These are phyloP conservation scores for Dendrobium nobile DNA, from an alignment of 106 monocot species.

Conservation along the genomic window DNA sequence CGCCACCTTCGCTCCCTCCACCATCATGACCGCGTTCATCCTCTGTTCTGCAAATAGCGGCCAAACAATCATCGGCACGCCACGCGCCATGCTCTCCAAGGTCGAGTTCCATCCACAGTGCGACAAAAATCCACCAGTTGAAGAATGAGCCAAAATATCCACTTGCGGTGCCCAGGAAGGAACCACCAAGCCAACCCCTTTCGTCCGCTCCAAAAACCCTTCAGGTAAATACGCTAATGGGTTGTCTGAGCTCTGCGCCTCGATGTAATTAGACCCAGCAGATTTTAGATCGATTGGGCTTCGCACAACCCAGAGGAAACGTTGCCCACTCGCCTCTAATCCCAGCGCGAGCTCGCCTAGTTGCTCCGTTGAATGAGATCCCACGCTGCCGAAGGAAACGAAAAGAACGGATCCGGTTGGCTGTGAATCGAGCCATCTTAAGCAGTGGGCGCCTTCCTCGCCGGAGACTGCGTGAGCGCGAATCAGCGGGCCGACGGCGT, in stretches of 20 bases:
- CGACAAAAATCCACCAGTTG: slow-evolving; percentile 54
- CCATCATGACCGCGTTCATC: slow-evolving; percentile 63
- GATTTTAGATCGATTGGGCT: slow-evolving; percentile 12
- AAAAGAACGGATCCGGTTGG: slow-evolving; percentile 41
- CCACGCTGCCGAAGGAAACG: slow-evolving; percentile 60
- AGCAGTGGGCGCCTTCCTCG: slow-evolving; percentile 8
- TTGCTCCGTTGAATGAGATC: slow-evolving; percentile 37
- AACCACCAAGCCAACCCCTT: slow-evolving; percentile 36
- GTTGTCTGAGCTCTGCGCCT: slow-evolving; percentile 2
- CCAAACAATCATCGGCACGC: slow-evolving; percentile 78
- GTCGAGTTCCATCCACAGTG: slow-evolving; percentile 82
- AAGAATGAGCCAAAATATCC: slow-evolving; percentile 34
- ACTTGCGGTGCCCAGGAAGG: slow-evolving; percentile 56
- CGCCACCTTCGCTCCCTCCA: slow-evolving; percentile 30
- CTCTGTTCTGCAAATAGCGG: slow-evolving; percentile 76
- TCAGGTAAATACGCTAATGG: slow-evolving; percentile 31
- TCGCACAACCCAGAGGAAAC: slow-evolving; percentile 59
- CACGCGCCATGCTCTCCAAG: slow-evolving; percentile 45
- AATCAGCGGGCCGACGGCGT: slow-evolving; percentile 40
- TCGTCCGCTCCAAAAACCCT: slow-evolving; percentile 51
- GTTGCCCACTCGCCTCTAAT: slow-evolving; percentile 35
- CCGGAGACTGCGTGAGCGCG: not conserved
- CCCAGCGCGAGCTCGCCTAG: slow-evolving; percentile 41
- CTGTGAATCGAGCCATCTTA: slow-evolving; percentile 51
- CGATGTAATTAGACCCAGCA: slow-evolving; percentile 17